Evolutionary conservation across 1,139 yeast species (phyloP).

Genomic region (Protomyces arabidopsidicola): DNA sequence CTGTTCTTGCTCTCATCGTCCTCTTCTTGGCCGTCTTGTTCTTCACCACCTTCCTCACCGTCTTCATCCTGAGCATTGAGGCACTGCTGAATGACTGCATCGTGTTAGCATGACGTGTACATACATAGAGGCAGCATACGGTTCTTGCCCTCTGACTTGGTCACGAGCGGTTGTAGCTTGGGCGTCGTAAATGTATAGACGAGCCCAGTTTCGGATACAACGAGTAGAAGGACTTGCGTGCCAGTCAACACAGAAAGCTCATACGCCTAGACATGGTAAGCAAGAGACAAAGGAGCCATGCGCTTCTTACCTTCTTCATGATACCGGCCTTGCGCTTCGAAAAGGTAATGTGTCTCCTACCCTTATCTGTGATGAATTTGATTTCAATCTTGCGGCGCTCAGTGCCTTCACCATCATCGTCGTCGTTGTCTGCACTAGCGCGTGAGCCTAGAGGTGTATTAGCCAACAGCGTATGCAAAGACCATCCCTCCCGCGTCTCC

Average conservation of each 20-base stretch:
- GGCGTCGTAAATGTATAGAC: conserved; percentile 99
- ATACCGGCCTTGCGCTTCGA: conserved; percentile 98
- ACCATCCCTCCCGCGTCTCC: not conserved
- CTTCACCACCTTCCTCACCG: conserved; percentile 32
- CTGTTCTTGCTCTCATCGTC: conserved; percentile 31
- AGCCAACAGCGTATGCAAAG: not conserved
- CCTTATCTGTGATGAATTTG: conserved; percentile 93
- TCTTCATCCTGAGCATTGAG: conserved; percentile 76
- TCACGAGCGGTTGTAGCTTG: conserved; percentile 92
- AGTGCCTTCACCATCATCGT: conserved; percentile 43
- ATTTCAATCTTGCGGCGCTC: conserved; percentile 97
- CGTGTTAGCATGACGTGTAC: not conserved
- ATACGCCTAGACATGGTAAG: conserved; percentile 56
- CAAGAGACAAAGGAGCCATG: not conserved
- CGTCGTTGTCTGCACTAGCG: conserved; percentile 26
- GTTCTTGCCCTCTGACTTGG: conserved; percentile 94
- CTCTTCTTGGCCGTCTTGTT: conserved; percentile 30
- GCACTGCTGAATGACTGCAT: conserved; percentile 77
- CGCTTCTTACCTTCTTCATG: conserved; percentile 59
- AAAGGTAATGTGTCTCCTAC: conserved; percentile 94
- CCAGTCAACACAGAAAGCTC: conserved; percentile 94
- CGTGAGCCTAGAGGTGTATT: not conserved
- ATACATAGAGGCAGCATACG: conserved; percentile 32
- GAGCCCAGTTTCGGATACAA: conserved; percentile 93
- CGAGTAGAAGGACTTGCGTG: conserved; percentile 87